A percentile compares a stretch with the other conserved stretches of the same genome.
phyloP scores from a whole-genome alignment of 2,329 filamentous ascomycete species.

The Dactylellina parvicollis region DNA sequence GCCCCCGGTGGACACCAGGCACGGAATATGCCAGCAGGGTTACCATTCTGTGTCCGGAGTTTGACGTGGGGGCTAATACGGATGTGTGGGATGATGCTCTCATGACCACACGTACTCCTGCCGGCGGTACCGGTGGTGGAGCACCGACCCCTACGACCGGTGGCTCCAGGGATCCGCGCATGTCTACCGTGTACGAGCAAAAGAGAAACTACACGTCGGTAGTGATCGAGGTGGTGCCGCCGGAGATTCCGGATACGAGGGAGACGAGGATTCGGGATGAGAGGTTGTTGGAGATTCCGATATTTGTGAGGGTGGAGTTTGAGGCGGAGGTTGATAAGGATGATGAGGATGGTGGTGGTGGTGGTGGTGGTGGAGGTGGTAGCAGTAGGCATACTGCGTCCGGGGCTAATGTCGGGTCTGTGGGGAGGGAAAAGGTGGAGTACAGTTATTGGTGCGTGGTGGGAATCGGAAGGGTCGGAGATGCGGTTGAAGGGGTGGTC shows the following conservation, averaged over 20 bases:
- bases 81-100: conserved; percentile 91
- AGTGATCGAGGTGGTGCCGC: conserved; percentile 85
- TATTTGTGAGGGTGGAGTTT: conserved; percentile 93
- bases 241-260: conserved; percentile 64
- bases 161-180: conserved; percentile 59
- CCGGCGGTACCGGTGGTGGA: too few relatives aligned
- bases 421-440: conserved; percentile 78
- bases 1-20: conserved; percentile 80
- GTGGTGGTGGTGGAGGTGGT: conserved; percentile 56
- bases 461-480: conserved; percentile 81
- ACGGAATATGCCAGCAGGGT: conserved; percentile 76
- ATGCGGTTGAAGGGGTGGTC: conserved; percentile 58
- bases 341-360: conserved; percentile 68
- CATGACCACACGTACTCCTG: conserved; percentile 64
- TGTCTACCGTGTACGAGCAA: conserved; percentile 85
- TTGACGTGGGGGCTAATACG: conserved; percentile 94
- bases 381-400: conserved; percentile 55
- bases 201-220: conserved; percentile 95
- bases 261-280: conserved; percentile 58
- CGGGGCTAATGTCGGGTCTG: conserved; percentile 56
- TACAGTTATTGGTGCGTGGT: conserved; percentile 96
- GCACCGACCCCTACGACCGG: conserved; percentile 59
- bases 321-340: conserved; percentile 74
- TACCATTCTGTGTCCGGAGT: conserved; percentile 92
- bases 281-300: conserved; percentile 83